A percentile compares a stretch with the other conserved stretches of the same genome.
These are phyloP conservation scores for Melaleuca quinquenervia DNA, from an alignment of 345 rosid genomes.

Conservation along the genomic window DNA sequence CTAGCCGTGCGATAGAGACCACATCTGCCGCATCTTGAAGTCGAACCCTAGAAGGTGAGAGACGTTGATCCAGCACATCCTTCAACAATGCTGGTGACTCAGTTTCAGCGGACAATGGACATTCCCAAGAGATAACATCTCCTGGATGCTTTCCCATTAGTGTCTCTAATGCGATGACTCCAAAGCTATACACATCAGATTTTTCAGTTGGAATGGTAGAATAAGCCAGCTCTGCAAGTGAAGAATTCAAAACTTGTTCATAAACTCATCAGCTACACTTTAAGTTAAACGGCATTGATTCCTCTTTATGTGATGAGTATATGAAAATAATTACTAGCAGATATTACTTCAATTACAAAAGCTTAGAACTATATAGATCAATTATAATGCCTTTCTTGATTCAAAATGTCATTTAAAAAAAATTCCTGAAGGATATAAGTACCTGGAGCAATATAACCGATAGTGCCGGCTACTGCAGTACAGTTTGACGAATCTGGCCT, in stretches of 20 bases:
- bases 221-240: slow-evolving; percentile 12
- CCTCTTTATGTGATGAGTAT: no score
- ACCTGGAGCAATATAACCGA: slow-evolving; percentile 21
- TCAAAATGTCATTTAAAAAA: no score
- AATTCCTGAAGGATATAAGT: no score
- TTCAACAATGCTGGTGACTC: background rate
- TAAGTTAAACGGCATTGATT: no score
- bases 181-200: slow-evolving; percentile 12
- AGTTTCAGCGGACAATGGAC: fast-evolving
- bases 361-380: background rate
- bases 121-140: background rate
- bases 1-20: background rate
- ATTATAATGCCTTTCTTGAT: no score
- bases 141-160: slow-evolving; percentile 4
- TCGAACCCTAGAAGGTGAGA: background rate
- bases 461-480: background rate
- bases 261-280: background rate
- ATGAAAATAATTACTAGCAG: no score
- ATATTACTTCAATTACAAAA: background rate
- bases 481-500: background rate
- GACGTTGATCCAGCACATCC: background rate
- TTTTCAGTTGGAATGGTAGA: background rate
- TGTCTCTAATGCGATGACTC: slow-evolving; percentile 5
- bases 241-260: background rate
- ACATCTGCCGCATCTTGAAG: background rate